phyloP scores from a whole-genome alignment of 2,329 filamentous ascomycete genomes.

The Aspergillus arachidicola region DNA sequence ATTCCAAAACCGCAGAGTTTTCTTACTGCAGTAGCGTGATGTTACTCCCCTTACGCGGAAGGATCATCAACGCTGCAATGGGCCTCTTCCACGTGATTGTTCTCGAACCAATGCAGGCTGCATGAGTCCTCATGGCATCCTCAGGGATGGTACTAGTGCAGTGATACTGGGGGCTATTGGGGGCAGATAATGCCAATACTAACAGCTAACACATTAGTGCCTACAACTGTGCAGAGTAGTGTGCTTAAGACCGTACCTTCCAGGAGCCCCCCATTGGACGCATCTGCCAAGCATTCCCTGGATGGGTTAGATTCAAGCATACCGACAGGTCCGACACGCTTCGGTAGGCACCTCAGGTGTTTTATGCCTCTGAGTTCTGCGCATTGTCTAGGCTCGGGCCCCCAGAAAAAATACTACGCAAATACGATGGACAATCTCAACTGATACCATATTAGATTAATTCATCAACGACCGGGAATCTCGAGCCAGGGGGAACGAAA shows the following conservation, averaged over 20 bases:
- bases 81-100: not conserved
- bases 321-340: not conserved
- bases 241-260: not conserved
- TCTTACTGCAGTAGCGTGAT: not conserved
- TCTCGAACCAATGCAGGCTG: conserved; percentile 1
- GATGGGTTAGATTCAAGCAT: not conserved
- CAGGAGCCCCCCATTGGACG: not conserved
- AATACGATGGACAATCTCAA: not conserved
- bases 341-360: not conserved
- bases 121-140: not conserved
- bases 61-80: not conserved
- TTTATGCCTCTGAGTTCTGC: not conserved
- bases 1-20: not conserved
- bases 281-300: not conserved
- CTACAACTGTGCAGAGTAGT: not conserved
- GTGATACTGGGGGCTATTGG: not conserved
- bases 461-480: not conserved
- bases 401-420: not conserved
- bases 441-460: not conserved
- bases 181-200: not conserved
- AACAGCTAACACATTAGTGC: not conserved
- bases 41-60: not conserved
- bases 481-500: not conserved
- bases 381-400: not conserved
- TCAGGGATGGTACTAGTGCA: not conserved